A percentile compares a stretch with the other conserved stretches of the same genome.
phyloP scores from a whole-genome alignment of 176 grass and related monocot genomes.

The Carex parvula region DNA sequence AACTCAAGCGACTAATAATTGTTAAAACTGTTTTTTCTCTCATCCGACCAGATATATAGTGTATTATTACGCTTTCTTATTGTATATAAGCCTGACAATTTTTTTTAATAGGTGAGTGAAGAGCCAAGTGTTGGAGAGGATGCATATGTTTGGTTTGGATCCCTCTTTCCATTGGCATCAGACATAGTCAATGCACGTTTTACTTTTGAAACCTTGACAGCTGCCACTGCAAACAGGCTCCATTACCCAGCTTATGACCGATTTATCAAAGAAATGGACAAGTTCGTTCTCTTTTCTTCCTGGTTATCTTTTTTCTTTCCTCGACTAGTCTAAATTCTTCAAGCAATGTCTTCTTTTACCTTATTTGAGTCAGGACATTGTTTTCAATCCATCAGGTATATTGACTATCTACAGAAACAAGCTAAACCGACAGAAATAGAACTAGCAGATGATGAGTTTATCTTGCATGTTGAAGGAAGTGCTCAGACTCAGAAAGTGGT shows the following conservation, averaged over 20 bases:
- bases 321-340: background rate
- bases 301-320: background rate
- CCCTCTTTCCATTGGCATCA: slow-evolving; percentile 68
- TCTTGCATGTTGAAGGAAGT: slow-evolving; percentile 75
- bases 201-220: slow-evolving; percentile 80
- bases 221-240: slow-evolving; percentile 56
- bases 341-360: background rate
- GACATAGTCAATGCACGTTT: slow-evolving; percentile 86
- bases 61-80: background rate
- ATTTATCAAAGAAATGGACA: slow-evolving; percentile 92
- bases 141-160: slow-evolving; percentile 80
- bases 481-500: slow-evolving; percentile 71
- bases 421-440: slow-evolving; percentile 58
- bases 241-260: slow-evolving; percentile 90
- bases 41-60: background rate
- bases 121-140: slow-evolving; percentile 71
- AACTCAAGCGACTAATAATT: background rate
- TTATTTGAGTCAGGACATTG: background rate
- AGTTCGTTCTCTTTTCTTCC: slow-evolving; percentile 34
- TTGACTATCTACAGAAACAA: slow-evolving; percentile 49
- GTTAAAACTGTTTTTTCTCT: background rate
- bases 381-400: slow-evolving; percentile 37
- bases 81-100: background rate
- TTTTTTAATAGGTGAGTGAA: slow-evolving; percentile 58
- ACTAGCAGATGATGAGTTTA: slow-evolving; percentile 70